Percentiles rank a stretch among this genome's conserved stretches.
Conservation (phyloP, 257 asterid species). For the Primulina tabacum region DNA sequence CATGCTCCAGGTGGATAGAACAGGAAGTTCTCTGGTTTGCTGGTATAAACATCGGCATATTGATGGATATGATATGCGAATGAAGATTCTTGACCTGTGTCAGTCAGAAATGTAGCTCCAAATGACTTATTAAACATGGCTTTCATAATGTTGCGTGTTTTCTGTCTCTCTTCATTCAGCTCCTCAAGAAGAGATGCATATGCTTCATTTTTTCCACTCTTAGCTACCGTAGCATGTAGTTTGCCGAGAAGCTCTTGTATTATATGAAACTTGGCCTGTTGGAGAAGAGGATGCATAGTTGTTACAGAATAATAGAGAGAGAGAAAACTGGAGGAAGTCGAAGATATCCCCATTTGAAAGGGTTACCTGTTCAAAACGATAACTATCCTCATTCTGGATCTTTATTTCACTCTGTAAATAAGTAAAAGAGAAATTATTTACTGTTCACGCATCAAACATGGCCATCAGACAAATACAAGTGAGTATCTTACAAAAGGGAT, state of each 20-base stretch:
- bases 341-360: conserved; percentile 12
- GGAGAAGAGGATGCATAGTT: conserved; percentile 6
- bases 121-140: conserved; percentile 83
- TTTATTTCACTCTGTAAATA: conserved; percentile 80
- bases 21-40: conserved; percentile 92
- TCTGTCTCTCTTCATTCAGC: conserved; percentile 79
- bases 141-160: conserved; percentile 69
- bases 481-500: neutral
- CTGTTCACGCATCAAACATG: conserved; percentile 1
- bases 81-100: conserved; percentile 93
- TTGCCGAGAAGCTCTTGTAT: conserved; percentile 88
- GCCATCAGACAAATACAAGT: conserved; percentile 15
- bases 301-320: neutral
- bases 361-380: conserved; percentile 91
- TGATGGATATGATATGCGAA: conserved; percentile 91
- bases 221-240: conserved; percentile 66
- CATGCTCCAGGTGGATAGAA: conserved; percentile 86
- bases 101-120: conserved; percentile 91
- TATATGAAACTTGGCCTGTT: conserved; percentile 85
- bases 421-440: conserved; percentile 16
- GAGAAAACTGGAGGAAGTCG: conserved; percentile 1
- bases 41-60: conserved; percentile 91
- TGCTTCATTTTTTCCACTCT: conserved; percentile 47
- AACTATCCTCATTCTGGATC: conserved; percentile 79
- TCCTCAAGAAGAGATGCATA: conserved; percentile 65